Conservation (phyloP, 371 early-diverging fungal genomes). For the Mortierella sp. region DNA sequence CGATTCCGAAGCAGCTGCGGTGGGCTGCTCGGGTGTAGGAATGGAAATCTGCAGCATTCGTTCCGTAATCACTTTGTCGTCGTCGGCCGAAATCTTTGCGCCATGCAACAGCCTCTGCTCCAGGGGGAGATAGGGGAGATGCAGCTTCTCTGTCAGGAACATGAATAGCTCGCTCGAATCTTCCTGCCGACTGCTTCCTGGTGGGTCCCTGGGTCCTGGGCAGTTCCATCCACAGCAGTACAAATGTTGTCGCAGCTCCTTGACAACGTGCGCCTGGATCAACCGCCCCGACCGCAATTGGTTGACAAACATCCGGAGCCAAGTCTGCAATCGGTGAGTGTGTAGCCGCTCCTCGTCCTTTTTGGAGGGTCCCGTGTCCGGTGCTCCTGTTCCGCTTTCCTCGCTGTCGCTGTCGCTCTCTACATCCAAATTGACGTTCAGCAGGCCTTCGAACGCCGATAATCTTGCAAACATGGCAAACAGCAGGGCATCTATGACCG, state of each 20-base stretch:
- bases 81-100: slow-evolving; percentile 64
- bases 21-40: slow-evolving; percentile 43
- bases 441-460: slow-evolving; percentile 65
- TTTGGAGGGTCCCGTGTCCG: background rate
- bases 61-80: slow-evolving; percentile 71
- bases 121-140: slow-evolving; percentile 70
- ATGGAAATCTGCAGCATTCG: slow-evolving; percentile 66
- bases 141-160: slow-evolving; percentile 67
- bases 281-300: slow-evolving; percentile 64
- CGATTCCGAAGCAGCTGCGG: background rate
- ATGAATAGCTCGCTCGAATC: slow-evolving; percentile 71
- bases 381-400: slow-evolving; percentile 13
- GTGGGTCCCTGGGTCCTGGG: slow-evolving; percentile 41
- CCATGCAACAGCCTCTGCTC: slow-evolving; percentile 71
- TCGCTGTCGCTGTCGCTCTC: slow-evolving; percentile 55
- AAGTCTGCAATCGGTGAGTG: slow-evolving; percentile 59
- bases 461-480: slow-evolving; percentile 73
- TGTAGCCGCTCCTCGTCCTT: slow-evolving; percentile 25
- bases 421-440: slow-evolving; percentile 50
- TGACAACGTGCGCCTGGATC: slow-evolving; percentile 61
- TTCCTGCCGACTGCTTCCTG: slow-evolving; percentile 65
- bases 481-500: slow-evolving; percentile 58
- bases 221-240: slow-evolving; percentile 65
- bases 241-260: slow-evolving; percentile 62
- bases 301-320: slow-evolving; percentile 70